These are phyloP conservation scores for Aspergillus sp. DNA, from an alignment of 2,329 filamentous ascomycete genomes.

Conservation along the genomic window DNA sequence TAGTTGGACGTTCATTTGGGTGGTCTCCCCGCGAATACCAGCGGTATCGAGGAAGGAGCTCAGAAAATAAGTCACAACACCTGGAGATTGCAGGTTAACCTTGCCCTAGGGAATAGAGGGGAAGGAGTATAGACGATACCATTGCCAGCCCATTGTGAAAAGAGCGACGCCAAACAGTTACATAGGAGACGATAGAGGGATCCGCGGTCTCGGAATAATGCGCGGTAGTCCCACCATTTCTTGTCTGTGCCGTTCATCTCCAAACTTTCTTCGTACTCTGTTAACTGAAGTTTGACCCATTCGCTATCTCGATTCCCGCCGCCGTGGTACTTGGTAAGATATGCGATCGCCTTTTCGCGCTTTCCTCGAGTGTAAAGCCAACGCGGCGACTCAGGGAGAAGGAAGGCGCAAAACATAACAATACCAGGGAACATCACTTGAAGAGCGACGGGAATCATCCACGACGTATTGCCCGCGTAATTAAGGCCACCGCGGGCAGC, in stretches of 20 bases:
- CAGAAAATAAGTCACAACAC: conserved; percentile 46
- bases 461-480: conserved; percentile 37
- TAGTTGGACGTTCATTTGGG: conserved; percentile 46
- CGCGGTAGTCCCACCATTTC: conserved; percentile 51
- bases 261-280: conserved; percentile 23
- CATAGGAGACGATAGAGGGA: conserved; percentile 41
- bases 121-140: too few species aligned
- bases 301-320: conserved; percentile 29
- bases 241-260: conserved; percentile 38
- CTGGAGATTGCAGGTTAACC: too few species aligned
- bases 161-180: conserved; percentile 43
- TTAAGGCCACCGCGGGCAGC: conserved; percentile 41
- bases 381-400: conserved; percentile 53
- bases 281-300: conserved; percentile 23
- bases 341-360: conserved; percentile 47
- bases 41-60: conserved; percentile 44
- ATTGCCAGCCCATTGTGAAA: conserved; percentile 44
- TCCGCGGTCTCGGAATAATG: conserved; percentile 41
- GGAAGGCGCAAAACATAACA: conserved; percentile 42
- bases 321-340: conserved; percentile 51
- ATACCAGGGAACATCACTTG: conserved; percentile 40
- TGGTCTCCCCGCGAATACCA: conserved; percentile 40
- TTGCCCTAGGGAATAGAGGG: too few species aligned
- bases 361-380: conserved; percentile 53
- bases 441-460: conserved; percentile 50